Conservation (phyloP, 257 asterid genomes). For the Agastache rugosa region DNA sequence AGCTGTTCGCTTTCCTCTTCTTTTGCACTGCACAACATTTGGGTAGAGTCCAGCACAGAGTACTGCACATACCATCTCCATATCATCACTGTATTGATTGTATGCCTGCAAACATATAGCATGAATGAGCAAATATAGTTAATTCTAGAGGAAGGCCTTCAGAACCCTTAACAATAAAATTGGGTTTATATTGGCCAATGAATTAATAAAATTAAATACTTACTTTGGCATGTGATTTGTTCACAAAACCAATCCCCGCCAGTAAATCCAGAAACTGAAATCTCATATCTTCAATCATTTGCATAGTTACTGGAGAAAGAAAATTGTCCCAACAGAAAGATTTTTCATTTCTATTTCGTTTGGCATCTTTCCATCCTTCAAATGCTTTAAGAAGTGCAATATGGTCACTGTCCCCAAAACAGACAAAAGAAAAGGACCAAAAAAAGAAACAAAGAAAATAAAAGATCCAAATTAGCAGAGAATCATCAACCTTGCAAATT, state of each 20-base stretch:
- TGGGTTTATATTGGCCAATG: not conserved
- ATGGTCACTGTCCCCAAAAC: conserved; percentile 68
- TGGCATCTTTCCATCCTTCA: conserved; percentile 94
- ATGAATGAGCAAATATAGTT: not conserved
- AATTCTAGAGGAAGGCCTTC: not conserved
- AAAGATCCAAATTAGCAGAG: conserved; percentile 30
- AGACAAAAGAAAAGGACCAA: not conserved
- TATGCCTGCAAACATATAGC: conserved; percentile 61
- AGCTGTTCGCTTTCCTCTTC: conserved; percentile 89
- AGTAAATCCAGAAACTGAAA: conserved; percentile 84
- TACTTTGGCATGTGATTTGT: conserved; percentile 71
- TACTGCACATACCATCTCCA: conserved; percentile 94
- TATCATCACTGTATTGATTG: conserved; percentile 72
- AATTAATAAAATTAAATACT: conserved; percentile 10
- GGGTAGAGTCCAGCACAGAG: conserved; percentile 98
- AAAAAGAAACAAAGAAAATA: not conserved
- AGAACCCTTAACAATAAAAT: not conserved
- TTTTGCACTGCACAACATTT: conserved; percentile 93
- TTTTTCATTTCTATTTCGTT: conserved; percentile 62
- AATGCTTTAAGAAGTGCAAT: conserved; percentile 93
- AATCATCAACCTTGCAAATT: conserved; percentile 5
- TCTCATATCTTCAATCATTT: conserved; percentile 93
- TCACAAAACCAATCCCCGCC: conserved; percentile 81
- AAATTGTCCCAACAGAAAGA: conserved; percentile 89
- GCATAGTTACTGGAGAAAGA: conserved; percentile 81